Conservation (phyloP, 2,329 filamentous ascomycete species). For the Blumeriella jaapii region DNA sequence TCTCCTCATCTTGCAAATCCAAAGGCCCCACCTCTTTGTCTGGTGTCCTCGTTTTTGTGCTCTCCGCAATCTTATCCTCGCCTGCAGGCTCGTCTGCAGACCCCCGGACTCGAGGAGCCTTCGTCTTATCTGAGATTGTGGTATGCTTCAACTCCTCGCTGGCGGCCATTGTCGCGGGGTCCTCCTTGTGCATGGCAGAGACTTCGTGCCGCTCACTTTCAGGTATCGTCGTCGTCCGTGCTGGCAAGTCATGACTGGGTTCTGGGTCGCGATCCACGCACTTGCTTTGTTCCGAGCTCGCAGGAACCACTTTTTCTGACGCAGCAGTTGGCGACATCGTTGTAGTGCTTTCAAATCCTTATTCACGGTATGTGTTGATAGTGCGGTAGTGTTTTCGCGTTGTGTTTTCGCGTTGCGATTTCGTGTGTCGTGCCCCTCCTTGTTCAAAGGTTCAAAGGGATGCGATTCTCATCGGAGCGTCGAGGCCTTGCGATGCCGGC, state of each 20-base stretch:
- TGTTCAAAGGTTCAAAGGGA: too few species aligned
- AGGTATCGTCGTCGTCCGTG: slow-evolving; percentile 15
- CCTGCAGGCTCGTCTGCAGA: slow-evolving; percentile 19
- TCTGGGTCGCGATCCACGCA: slow-evolving; percentile 12
- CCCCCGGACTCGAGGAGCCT: slow-evolving; percentile 19
- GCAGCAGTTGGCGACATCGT: slow-evolving; percentile 17
- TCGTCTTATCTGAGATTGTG: slow-evolving; percentile 42
- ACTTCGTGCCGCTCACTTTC: slow-evolving; percentile 14
- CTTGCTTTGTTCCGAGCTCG: slow-evolving; percentile 9
- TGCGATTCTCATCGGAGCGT: too few species aligned
- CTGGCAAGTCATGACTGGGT: slow-evolving; percentile 22
- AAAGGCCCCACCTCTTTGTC: slow-evolving; percentile 29
- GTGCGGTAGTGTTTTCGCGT: background rate
- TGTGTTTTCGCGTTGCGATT: background rate
- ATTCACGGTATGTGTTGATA: slow-evolving; percentile 6
- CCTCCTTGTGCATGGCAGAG: slow-evolving; percentile 31
- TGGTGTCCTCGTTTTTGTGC: slow-evolving; percentile 20
- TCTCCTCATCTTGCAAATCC: slow-evolving; percentile 30
- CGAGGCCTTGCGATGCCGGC: too few species aligned
- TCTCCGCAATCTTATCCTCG: slow-evolving; percentile 23
- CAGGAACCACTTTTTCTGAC: slow-evolving; percentile 11
- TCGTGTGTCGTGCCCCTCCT: too few species aligned
- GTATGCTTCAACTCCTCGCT: slow-evolving; percentile 55
- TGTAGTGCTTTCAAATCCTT: slow-evolving; percentile 9
- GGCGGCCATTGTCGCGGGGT: slow-evolving; percentile 51